A percentile compares a stretch with the other conserved stretches of the same genome.
Evolutionary conservation across 2,329 filamentous ascomycete species (phyloP).

Genomic region (Talaromyces sp.): DNA sequence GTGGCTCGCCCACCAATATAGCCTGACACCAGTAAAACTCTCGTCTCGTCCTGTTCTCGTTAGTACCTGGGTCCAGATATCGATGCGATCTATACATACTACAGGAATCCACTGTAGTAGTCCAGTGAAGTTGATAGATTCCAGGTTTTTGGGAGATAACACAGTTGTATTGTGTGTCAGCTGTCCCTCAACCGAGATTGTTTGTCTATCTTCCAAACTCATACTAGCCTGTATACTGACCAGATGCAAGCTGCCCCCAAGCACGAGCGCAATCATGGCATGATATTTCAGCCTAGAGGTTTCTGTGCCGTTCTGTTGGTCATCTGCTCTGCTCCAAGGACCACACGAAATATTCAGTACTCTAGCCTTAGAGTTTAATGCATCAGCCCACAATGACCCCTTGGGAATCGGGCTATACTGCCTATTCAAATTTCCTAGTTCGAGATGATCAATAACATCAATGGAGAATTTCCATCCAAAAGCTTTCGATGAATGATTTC

Average conservation of each 20-base stretch:
- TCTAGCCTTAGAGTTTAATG: constrained; percentile 26
- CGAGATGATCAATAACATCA: constrained; percentile 27
- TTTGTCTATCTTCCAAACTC: constrained; percentile 11
- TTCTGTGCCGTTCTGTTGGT: neutral
- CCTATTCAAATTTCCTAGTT: constrained; percentile 19
- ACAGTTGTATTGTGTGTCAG: constrained; percentile 19
- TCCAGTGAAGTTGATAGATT: constrained; percentile 27
- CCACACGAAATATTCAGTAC: constrained; percentile 32
- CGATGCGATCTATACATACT: constrained; percentile 24
- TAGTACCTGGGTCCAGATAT: neutral
- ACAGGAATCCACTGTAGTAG: constrained; percentile 32
- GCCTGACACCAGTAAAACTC: constrained; percentile 26
- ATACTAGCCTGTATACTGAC: constrained; percentile 24
- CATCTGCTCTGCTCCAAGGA: constrained; percentile 28
- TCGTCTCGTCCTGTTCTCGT: constrained; percentile 24
- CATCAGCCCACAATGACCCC: constrained; percentile 31
- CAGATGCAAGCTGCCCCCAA: constrained; percentile 29
- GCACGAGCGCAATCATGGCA: constrained; percentile 29
- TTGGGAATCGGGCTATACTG: constrained; percentile 23
- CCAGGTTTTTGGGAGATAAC: constrained; percentile 11
- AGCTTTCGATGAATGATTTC: constrained; percentile 14
- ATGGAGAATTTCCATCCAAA: constrained; percentile 22
- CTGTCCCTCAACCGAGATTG: neutral
- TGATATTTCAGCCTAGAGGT: neutral
- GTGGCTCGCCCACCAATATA: constrained; percentile 26